Conservation (phyloP, 2,329 filamentous ascomycete species). For the Ceratocystis papillata region DNA sequence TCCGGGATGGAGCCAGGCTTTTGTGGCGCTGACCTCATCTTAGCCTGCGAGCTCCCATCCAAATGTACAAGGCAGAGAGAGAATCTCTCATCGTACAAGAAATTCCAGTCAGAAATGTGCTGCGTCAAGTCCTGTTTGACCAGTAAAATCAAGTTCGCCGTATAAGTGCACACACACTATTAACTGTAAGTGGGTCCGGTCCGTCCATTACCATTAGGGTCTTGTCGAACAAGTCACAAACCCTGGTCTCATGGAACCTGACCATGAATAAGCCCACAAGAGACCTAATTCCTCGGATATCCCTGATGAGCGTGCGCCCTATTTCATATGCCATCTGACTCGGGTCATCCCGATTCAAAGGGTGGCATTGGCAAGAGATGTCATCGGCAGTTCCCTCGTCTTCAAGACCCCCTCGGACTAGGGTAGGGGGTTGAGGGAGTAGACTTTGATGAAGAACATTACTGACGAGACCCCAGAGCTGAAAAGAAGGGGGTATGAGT, state of each 20-base stretch:
- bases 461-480: constrained; percentile 9
- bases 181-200: background rate
- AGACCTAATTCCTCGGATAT: background rate
- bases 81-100: background rate
- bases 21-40: constrained; percentile 6
- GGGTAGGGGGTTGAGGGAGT: constrained; percentile 6
- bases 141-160: background rate
- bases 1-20: background rate
- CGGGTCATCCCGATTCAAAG: constrained; percentile 1
- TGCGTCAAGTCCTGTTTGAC: no score
- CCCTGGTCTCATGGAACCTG: background rate
- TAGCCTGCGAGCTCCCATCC: background rate
- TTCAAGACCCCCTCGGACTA: background rate
- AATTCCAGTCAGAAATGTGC: background rate
- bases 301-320: background rate
- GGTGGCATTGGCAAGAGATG: background rate
- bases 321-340: background rate
- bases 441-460: background rate
- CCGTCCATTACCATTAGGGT: background rate
- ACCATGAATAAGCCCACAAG: background rate
- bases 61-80: background rate
- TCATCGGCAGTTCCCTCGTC: background rate
- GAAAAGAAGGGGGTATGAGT: constrained; percentile 14
- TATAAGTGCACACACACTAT: background rate
- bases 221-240: background rate